Percentiles rank a stretch among this genome's conserved stretches.
Evolutionary conservation across 1,284 basidiomycete genomes (phyloP).

Genomic region (Ceratobasidium papillatum): DNA sequence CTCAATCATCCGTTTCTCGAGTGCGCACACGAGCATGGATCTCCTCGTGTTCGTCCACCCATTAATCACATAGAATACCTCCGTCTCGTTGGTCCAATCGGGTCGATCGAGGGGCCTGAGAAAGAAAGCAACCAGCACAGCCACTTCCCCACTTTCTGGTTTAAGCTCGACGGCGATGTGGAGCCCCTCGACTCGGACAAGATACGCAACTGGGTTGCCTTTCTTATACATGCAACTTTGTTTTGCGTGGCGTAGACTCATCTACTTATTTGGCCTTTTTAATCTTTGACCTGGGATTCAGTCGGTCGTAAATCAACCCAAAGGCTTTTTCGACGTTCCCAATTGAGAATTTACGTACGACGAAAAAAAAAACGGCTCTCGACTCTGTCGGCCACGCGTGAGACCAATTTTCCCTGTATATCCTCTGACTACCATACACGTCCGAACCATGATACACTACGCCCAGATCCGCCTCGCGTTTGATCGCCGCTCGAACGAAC

Average conservation of each 20-base stretch:
- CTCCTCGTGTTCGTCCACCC: background rate
- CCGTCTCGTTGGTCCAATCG: conserved; percentile 18
- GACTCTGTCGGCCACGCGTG: conserved; percentile 11
- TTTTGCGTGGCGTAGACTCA: conserved; percentile 1
- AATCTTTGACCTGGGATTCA: background rate
- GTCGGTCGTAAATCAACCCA: background rate
- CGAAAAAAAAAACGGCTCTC: background rate
- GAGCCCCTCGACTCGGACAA: background rate
- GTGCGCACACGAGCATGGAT: background rate
- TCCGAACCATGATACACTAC: conserved; percentile 13
- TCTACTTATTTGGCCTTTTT: background rate
- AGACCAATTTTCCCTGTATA: background rate
- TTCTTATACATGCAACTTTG: conserved; percentile 3
- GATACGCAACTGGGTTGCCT: background rate
- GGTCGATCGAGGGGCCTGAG: background rate
- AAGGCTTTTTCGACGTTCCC: background rate
- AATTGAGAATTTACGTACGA: conserved; percentile 6
- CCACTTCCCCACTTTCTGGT: background rate
- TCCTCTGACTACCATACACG: conserved; percentile 1
- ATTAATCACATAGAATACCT: conserved; percentile 18
- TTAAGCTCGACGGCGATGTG: conserved; percentile 7
- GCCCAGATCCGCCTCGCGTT: conserved; percentile 25
- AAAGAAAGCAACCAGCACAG: background rate
- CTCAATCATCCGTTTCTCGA: background rate
- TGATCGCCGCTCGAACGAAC: conserved; percentile 24